Evolutionary conservation across 129 eudicot genomes (phyloP).

Genomic region (Pseudognaphalium luteoalbum): DNA sequence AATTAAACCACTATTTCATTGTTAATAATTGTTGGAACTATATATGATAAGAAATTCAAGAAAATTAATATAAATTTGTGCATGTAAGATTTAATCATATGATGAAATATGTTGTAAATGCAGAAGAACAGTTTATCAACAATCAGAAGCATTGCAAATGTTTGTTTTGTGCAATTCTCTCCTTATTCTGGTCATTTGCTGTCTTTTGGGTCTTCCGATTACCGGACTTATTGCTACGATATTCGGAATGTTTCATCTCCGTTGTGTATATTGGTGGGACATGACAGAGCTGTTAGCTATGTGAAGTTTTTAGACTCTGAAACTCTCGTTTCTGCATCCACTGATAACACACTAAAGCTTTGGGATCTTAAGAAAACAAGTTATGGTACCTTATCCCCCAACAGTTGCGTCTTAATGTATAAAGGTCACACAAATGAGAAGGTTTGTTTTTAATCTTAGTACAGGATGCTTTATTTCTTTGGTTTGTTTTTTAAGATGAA

Average conservation of each 20-base stretch:
- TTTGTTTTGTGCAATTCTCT: constrained; percentile 95
- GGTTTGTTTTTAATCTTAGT: constrained; percentile 28
- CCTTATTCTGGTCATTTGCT: constrained; percentile 65
- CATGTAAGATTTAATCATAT: not conserved
- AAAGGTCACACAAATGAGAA: constrained; percentile 51
- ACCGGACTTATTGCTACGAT: constrained; percentile 76
- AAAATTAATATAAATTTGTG: too few relatives aligned
- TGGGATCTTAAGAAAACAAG: constrained; percentile 49
- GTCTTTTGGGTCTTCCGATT: constrained; percentile 89
- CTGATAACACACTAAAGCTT: constrained; percentile 52
- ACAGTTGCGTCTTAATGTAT: constrained; percentile 40
- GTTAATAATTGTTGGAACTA: too few relatives aligned
- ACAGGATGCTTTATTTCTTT: not conserved
- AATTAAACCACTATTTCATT: too few relatives aligned
- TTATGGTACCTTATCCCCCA: constrained; percentile 32
- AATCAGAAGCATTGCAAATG: constrained; percentile 74
- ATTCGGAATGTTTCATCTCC: constrained; percentile 74
- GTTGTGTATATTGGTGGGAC: constrained; percentile 69
- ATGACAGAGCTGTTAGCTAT: constrained; percentile 39
- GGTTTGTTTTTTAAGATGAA: not conserved
- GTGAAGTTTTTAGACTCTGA: constrained; percentile 42
- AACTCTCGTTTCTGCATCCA: constrained; percentile 50
- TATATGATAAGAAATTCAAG: too few relatives aligned
- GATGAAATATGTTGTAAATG: constrained; percentile 25
- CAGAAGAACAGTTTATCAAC: constrained; percentile 80